Evolutionary conservation across 371 early-diverging fungal genomes (phyloP).

Genomic region (Capillidium heterosporum): DNA sequence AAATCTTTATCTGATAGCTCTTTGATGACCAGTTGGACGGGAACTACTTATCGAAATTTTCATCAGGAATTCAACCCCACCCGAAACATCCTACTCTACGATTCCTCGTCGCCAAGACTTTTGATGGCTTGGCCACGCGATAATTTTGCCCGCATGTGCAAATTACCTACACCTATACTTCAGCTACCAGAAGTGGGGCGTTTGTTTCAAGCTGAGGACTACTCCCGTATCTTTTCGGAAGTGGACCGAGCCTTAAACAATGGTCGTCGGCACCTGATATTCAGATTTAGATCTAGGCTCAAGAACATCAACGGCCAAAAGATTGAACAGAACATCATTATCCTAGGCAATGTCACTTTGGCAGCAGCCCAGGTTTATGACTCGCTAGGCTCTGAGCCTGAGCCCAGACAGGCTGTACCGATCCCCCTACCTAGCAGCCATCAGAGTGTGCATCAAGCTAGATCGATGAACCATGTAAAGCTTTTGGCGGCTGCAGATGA

Average conservation of each 20-base stretch:
- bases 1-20: neutral
- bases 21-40: neutral
- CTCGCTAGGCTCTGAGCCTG: too few relatives aligned
- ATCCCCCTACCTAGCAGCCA: too few relatives aligned
- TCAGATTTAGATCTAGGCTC: neutral
- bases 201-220: neutral
- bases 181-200: neutral
- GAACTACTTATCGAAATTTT: neutral
- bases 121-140: conserved; percentile 2
- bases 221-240: neutral
- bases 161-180: neutral
- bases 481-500: too few relatives aligned
- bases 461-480: too few relatives aligned
- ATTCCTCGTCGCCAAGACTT: neutral
- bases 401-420: too few relatives aligned
- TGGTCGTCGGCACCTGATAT: neutral
- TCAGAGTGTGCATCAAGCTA: too few relatives aligned
- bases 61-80: neutral
- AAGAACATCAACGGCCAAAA: neutral
- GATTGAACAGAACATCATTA: neutral
- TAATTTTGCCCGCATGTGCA: neutral
- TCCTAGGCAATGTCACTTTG: neutral
- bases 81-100: neutral
- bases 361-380: neutral
- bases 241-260: neutral